Base-by-base conservation (phyloP, 768 basidiomycete genomes). In the Collybia mongolica region DNA sequence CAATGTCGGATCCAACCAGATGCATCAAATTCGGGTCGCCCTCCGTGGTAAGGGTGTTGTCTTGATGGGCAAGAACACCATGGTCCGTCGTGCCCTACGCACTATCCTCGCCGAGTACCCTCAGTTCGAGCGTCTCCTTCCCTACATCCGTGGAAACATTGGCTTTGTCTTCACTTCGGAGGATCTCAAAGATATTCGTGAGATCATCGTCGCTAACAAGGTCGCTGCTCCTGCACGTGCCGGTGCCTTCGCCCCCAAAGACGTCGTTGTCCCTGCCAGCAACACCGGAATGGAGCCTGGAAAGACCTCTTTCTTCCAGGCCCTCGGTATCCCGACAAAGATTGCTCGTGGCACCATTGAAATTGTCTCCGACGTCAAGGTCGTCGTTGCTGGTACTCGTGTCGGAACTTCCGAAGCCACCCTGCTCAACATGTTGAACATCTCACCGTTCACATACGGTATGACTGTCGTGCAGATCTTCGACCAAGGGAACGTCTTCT, bases 301-400 rank as follows among this genome's bases (percentile, higher is more conserved):
- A 66, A 99, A 99, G 83, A 99, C 97, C 54, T 97, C 97, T 62
- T 99, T 98, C 93, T 99, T 99, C 93, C 97, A 99, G 81, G 97
- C 97, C 51, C 88, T 99, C 66, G 88, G 90, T 78, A 95, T 99
- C 73, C 96, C 97, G 41, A 99, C 97, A 72, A 99, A 99, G 84
- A 98, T 99, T 59, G 95, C 97, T 45, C 90, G 97, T 86, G 97
- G 97, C 81, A 98, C 97, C 48, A 98, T 99, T 63, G 97, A 99
- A 92, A 99, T 98, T 69, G 92, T 97, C 53, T 82, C 86, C 57
- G 95, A 98, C 66, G 88, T 98, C 66, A 87, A 95, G 76, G 95
- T 99, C 77, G 92, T 99, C 65, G 74, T 75, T 40, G 91, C 86
- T 48, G 95, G 95, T 54, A 87, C 84, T 58, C 91, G 93, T 78